Base-by-base conservation (phyloP, 139 green algal species). In the Helicosporidium sp. region DNA sequence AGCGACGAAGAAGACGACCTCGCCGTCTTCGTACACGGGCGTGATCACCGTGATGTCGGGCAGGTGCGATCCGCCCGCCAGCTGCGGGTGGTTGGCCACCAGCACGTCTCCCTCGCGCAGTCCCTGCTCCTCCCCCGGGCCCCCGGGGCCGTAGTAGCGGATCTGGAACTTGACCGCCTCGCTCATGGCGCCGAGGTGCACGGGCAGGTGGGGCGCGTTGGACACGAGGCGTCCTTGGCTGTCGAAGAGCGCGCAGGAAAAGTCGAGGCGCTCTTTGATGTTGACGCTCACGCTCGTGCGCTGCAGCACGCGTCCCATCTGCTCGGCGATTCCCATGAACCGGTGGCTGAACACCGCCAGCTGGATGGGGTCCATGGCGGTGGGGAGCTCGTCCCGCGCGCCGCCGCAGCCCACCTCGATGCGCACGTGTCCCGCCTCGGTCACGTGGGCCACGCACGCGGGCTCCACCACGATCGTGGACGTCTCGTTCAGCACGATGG, bases 251-350 rank as follows among this genome's bases (percentile, higher is more conserved):
- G 87, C 87, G 51, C 87, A 97, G 29, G 68, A 85, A 65, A 95
- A 97, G 72, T 97, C 87, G 6, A 97, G 75, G 0, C 87, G 71
- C 67, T 97, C 87, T 65, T 97, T 97, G 70, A 97, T 95, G 75
- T 95, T 97, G 37, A 94, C 88, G 4, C 69, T 85, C 48, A 93
- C 75, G 45, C 61, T 74, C 36, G 86, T 94, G 50, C 83, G 69
- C 71, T 95, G 84, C 52, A 97, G 67, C 33, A 82, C 84, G 27
- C 82, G 77, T 1, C 88, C 88, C 88, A 97, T 97, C 69, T 96
- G 87, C 73, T 97, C 88, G 26, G 88, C 88, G 15, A 97, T 95
- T 49, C 82, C 78, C 88, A 97, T 97, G 70, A 97, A 97, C 66
- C 82, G 74, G 65, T 97, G 89, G 26, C 56, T 79, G 66, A 95